A percentile compares a stretch with the other conserved stretches of the same genome.
Evolutionary conservation across 1,139 yeast genomes (phyloP).

Genomic region (Arxiozyma heterogenica): DNA sequence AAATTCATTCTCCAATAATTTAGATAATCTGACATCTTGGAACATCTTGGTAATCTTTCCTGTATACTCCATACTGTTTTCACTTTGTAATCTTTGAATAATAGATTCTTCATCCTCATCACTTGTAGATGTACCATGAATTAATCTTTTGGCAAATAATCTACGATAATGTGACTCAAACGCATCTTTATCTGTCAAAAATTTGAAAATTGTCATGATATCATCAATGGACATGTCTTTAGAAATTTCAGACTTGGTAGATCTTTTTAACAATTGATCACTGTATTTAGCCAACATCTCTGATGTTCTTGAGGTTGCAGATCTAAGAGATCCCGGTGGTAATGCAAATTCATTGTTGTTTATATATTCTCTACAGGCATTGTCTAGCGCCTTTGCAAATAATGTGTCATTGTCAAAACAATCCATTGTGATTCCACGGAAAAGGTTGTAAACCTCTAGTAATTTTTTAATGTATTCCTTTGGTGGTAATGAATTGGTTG

Average conservation of each 20-base stretch:
- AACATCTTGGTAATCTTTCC: constrained; percentile 94
- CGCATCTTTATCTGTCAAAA: constrained; percentile 87
- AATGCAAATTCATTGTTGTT: constrained; percentile 76
- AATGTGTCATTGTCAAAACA: constrained; percentile 74
- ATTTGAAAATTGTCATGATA: constrained; percentile 78
- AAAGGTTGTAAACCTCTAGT: constrained; percentile 48
- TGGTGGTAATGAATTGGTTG: constrained; percentile 36
- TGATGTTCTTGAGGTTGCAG: constrained; percentile 64
- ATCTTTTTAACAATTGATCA: constrained; percentile 71
- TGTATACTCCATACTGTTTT: constrained; percentile 87
- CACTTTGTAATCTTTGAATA: constrained; percentile 79
- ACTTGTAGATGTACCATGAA: constrained; percentile 74
- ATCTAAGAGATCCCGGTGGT: constrained; percentile 42
- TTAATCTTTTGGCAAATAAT: constrained; percentile 77
- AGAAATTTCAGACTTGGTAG: constrained; percentile 54
- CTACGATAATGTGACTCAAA: constrained; percentile 92
- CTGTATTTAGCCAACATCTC: constrained; percentile 85
- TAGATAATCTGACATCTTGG: constrained; percentile 83
- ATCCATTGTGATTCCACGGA: constrained; percentile 47
- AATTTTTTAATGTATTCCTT: constrained; percentile 72
- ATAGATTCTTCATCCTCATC: constrained; percentile 79
- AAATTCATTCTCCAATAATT: constrained; percentile 63
- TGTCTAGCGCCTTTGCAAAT: constrained; percentile 81
- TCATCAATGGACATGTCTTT: constrained; percentile 70
- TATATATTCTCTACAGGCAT: constrained; percentile 78